Conservation (phyloP, 352 stramenopile genomes). For the Globisporangium emineosum region DNA sequence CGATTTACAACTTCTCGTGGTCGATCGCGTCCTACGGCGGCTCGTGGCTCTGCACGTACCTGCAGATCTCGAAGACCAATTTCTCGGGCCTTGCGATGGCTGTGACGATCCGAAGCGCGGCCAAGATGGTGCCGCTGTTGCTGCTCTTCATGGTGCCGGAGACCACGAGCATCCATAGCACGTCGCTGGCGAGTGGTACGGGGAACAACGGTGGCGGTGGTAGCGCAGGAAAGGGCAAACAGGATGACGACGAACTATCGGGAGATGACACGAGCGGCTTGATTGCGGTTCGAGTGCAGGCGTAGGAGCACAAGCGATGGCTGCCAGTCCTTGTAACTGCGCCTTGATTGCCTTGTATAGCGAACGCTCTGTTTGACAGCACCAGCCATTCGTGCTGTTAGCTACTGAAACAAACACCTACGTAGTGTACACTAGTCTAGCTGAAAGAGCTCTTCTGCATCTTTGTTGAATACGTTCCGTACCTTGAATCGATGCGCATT, state of each 20-base stretch:
- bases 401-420: background rate
- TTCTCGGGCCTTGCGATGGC: slow-evolving; percentile 56
- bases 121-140: slow-evolving; percentile 66
- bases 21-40: slow-evolving; percentile 71
- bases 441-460: background rate
- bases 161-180: slow-evolving; percentile 64
- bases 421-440: background rate
- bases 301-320: background rate
- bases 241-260: background rate
- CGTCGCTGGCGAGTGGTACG: slow-evolving; percentile 26
- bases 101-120: slow-evolving; percentile 52
- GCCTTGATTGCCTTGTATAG: too few relatives aligned
- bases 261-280: background rate
- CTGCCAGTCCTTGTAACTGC: background rate
- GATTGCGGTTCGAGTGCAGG: slow-evolving; percentile 3
- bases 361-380: too few relatives aligned
- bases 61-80: slow-evolving; percentile 74
- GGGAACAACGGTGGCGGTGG: background rate
- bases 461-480: background rate
- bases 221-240: background rate
- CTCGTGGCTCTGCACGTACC: slow-evolving; percentile 73
- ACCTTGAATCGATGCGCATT: background rate
- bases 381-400: background rate
- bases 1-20: slow-evolving; percentile 85
- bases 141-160: slow-evolving; percentile 75